phyloP scores from a whole-genome alignment of 805 yeast species.

The Saturnispora mendoncae region DNA sequence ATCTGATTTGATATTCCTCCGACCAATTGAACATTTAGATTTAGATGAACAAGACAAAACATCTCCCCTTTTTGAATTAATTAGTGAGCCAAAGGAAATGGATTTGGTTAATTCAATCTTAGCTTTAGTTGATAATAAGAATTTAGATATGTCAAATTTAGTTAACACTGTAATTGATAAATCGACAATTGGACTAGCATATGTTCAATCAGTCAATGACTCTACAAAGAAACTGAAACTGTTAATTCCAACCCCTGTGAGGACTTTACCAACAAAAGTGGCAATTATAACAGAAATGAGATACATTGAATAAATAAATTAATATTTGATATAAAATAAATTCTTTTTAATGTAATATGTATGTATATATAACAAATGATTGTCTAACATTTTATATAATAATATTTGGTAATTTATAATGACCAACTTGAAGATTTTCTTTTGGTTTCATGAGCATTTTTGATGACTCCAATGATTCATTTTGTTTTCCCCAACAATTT shows the following conservation, averaged over 20 bases:
- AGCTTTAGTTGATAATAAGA: constrained; percentile 23
- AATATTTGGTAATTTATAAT: too few relatives aligned
- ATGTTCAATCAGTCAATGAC: constrained; percentile 56
- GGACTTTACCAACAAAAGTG: constrained; percentile 61
- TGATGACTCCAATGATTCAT: constrained; percentile 10
- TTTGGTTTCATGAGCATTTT: constrained; percentile 8
- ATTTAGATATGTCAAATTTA: constrained; percentile 8
- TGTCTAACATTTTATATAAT: too few relatives aligned
- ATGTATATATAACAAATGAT: neutral
- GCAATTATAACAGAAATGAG: constrained; percentile 70
- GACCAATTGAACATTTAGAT: constrained; percentile 34
- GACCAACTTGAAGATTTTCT: too few relatives aligned
- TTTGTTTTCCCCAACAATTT: neutral
- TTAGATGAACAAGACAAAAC: constrained; percentile 19
- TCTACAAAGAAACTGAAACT: constrained; percentile 57
- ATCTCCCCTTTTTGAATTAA: constrained; percentile 31
- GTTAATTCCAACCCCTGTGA: constrained; percentile 80
- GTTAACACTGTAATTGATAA: constrained; percentile 10
- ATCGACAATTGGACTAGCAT: constrained; percentile 66
- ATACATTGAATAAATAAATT: constrained; percentile 55
- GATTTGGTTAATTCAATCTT: constrained; percentile 69
- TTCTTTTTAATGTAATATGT: neutral
- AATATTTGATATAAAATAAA: constrained; percentile 16
- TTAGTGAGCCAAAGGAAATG: constrained; percentile 23
- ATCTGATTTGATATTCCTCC: constrained; percentile 51